Evolutionary conservation across 139 green algal genomes (phyloP), one percentile per base, ranked within the genome.

Genomic region (Ulvella scutata): DNA sequence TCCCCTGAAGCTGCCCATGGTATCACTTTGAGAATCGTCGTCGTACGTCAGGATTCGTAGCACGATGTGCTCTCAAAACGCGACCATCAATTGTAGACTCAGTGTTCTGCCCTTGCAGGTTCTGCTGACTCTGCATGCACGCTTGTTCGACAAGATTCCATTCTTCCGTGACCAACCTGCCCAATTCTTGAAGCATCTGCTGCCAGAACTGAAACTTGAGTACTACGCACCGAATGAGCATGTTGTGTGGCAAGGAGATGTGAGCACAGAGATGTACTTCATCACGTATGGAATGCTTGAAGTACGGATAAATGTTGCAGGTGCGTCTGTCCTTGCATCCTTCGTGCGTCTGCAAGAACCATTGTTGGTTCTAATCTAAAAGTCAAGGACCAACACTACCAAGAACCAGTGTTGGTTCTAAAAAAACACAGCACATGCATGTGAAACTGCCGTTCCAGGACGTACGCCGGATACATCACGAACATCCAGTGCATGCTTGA

Each of bases 241-340:
- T 20, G 80, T 85, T 31, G 76, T 81, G 33, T 62, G 79, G 36
- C 80, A 88, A 35, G 83, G 83, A 21, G 81, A 88, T 72, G 61
- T 78, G 61, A 80, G 81, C n/a, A 39, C 74, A 28, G 83, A 82
- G 62, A 85, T 88, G 83, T 85, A 84, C 79, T 88, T 88, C 60
- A 43, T 88, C 33, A 43, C 33, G 4, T 61, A 82, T 60, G 83
- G 83, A 10, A 75, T 67, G 4, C 44, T 85, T 28, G 83, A 84
- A 77, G 82, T 86, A 29, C 29, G 78, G 3, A 2, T 76, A 34
- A n/a, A 67, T 17, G 40, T 17, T 26, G 13, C 40, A 13, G 40
- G 17, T 26, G 40, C 40, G 40, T 59, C 17, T 59, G 40, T 26
- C 21, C 17, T 17, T 20, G 17, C 40, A 59, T 20, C 40, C 40